phyloP scores from a whole-genome alignment of 2,329 filamentous ascomycete species.

The Drechslerella coelobrocha region DNA sequence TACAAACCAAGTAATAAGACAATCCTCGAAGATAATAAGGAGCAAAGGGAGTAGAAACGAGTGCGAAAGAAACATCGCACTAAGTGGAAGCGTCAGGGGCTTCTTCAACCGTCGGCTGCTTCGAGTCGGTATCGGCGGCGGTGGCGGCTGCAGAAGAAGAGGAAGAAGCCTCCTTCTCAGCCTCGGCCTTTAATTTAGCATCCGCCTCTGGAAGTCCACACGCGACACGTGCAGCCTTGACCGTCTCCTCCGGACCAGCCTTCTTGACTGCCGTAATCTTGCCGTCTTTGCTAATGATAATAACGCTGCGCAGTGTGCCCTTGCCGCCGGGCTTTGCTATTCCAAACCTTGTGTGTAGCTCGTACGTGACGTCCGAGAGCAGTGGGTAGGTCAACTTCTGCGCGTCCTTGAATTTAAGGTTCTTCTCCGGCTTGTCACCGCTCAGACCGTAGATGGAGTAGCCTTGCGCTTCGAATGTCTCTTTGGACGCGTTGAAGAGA shows the following conservation, averaged over 20 bases:
- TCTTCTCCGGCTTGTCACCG: constrained; percentile 84
- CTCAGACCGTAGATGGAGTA: constrained; percentile 90
- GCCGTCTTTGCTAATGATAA: constrained; percentile 76
- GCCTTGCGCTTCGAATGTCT: constrained; percentile 75
- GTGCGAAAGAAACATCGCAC: not conserved
- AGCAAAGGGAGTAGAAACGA: not conserved
- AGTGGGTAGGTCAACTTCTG: constrained; percentile 87
- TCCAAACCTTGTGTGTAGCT: constrained; percentile 84
- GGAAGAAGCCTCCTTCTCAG: constrained; percentile 17
- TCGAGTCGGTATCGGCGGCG: constrained; percentile 28
- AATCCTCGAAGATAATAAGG: constrained; percentile 20
- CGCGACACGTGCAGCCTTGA: constrained; percentile 52
- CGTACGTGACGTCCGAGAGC: constrained; percentile 78
- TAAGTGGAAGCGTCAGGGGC: constrained; percentile 44
- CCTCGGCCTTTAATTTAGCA: constrained; percentile 22
- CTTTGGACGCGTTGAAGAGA: constrained; percentile 86
- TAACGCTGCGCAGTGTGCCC: constrained; percentile 84
- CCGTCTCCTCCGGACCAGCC: constrained; percentile 49
- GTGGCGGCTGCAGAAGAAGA: not conserved
- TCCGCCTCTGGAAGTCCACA: constrained; percentile 47
- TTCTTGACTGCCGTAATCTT: constrained; percentile 52
- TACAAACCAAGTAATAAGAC: constrained; percentile 32
- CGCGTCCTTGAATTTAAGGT: constrained; percentile 90
- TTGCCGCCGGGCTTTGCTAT: constrained; percentile 73
- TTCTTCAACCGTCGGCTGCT: constrained; percentile 47